phyloP scores from a whole-genome alignment of 768 basidiomycete genomes.

The Lanmaoa pseudosensibilis region DNA sequence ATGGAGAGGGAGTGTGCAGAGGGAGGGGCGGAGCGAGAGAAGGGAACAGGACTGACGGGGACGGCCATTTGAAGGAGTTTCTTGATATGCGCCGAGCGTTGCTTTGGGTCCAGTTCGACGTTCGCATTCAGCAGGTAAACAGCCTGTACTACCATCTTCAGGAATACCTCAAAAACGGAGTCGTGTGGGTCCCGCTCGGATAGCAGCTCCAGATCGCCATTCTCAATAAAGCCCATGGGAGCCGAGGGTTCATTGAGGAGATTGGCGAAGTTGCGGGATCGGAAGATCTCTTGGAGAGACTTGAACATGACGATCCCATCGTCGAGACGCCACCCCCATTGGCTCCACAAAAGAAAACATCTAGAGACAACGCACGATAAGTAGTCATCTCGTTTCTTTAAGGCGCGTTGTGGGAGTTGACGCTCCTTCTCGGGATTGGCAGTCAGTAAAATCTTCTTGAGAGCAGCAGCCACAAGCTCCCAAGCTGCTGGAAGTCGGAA shows the following conservation, averaged over 20 bases:
- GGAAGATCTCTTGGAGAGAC: conserved; percentile 70
- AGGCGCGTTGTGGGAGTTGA: conserved; percentile 33
- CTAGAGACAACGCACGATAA: conserved; percentile 66
- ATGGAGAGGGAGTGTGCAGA: conserved; percentile 60
- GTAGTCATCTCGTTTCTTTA: conserved; percentile 68
- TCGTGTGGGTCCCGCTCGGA: conserved; percentile 53
- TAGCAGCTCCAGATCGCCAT: conserved; percentile 54
- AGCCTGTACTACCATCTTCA: conserved; percentile 78
- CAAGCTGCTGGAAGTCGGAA: conserved; percentile 57
- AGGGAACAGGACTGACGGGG: conserved; percentile 69
- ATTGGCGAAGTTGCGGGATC: conserved; percentile 72
- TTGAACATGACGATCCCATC: conserved; percentile 59
- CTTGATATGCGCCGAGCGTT: conserved; percentile 47
- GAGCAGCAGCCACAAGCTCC: conserved; percentile 58
- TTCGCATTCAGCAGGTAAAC: conserved; percentile 33
- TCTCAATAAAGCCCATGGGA: conserved; percentile 70
- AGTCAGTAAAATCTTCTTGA: conserved; percentile 60
- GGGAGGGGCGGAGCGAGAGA: conserved; percentile 54
- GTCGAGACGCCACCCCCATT: conserved; percentile 76
- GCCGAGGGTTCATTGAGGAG: conserved; percentile 59
- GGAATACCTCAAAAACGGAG: conserved; percentile 73
- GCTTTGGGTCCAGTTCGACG: conserved; percentile 33
- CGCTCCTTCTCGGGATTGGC: conserved; percentile 46
- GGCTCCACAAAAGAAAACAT: conserved; percentile 67
- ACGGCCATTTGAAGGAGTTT: conserved; percentile 72